Evolutionary conservation across 2,329 filamentous ascomycete genomes (phyloP).

Genomic region (Alternaria sp.): DNA sequence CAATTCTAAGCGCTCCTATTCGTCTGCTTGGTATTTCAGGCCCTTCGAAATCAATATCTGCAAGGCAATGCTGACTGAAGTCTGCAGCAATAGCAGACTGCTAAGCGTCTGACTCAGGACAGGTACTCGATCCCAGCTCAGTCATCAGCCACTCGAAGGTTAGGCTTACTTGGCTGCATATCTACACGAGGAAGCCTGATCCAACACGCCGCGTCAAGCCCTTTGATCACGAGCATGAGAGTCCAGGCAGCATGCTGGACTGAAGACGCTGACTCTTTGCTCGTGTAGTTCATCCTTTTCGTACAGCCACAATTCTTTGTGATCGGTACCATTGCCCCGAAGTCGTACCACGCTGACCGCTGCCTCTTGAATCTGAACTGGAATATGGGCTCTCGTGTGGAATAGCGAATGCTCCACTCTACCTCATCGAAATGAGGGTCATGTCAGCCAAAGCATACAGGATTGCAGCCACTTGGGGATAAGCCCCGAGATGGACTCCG

Average conservation of each 20-base stretch:
- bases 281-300: not conserved
- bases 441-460: not conserved
- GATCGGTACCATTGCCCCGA: not conserved
- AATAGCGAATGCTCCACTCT: not conserved
- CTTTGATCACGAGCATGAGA: not conserved
- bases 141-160: slow-evolving; percentile 1
- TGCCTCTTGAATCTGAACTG: not conserved
- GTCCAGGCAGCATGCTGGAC: not conserved
- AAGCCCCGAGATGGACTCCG: not conserved
- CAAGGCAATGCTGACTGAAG: not conserved
- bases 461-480: not conserved
- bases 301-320: not conserved
- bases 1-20: not conserved
- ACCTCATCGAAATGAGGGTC: not conserved
- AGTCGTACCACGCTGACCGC: not conserved
- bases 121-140: slow-evolving; percentile 2
- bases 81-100: not conserved
- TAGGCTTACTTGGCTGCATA: not conserved
- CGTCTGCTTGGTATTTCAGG: not conserved
- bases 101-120: not conserved
- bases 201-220: not conserved
- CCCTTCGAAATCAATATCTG: not conserved
- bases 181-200: not conserved
- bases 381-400: not conserved
- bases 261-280: not conserved